These are phyloP conservation scores for Astrothelium subdiscretum DNA, from an alignment of 495 filamentous ascomycete species.

Conservation along the genomic window DNA sequence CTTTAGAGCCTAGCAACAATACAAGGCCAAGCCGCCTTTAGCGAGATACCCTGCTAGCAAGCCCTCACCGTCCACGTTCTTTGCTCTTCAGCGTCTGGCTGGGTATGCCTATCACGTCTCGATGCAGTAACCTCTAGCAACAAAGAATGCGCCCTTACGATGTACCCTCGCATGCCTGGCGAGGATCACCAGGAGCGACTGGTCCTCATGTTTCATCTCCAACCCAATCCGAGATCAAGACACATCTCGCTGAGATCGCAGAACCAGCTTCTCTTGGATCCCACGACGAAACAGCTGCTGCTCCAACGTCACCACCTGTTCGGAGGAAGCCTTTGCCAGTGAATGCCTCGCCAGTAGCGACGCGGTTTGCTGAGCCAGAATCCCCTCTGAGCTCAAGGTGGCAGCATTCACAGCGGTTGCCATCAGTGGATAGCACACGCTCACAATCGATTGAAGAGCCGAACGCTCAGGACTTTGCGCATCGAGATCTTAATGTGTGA, in stretches of 20 bases:
- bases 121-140: neutral
- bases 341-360: slow-evolving; percentile 18
- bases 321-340: slow-evolving; percentile 1
- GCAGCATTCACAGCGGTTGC: slow-evolving; percentile 10
- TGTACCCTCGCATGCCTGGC: neutral
- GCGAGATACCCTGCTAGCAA: neutral
- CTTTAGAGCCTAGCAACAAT: neutral
- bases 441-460: slow-evolving; percentile 4
- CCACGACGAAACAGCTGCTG: neutral
- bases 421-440: slow-evolving; percentile 12
- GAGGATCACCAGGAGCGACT: neutral
- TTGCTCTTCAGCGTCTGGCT: neutral
- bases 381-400: neutral
- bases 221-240: neutral
- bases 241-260: neutral
- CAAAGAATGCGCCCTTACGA: neutral
- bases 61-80: neutral
- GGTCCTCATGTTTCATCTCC: neutral
- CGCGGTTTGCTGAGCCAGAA: slow-evolving; percentile 15
- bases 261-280: neutral
- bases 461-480: slow-evolving; percentile 15
- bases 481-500: slow-evolving; percentile 24
- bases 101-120: neutral
- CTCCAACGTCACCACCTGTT: neutral
- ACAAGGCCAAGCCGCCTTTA: neutral